Evolutionary conservation across 164 flowering plant genomes (phyloP), one percentile per base, ranked within the genome.

Genomic region (Akebia trifoliata): DNA sequence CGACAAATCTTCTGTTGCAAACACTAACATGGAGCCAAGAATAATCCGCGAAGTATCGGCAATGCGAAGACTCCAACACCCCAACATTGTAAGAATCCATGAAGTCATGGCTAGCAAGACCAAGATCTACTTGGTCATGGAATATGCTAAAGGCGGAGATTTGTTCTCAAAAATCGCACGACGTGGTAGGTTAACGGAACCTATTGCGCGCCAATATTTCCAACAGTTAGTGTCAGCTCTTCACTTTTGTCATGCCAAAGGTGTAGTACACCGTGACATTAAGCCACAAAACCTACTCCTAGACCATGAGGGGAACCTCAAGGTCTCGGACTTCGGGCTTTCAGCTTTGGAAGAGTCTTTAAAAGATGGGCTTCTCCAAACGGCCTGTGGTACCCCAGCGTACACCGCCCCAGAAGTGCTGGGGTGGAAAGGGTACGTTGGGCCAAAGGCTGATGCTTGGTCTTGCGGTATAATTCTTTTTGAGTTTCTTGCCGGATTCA

Each of bases 381-480:
- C 92, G 1, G 77, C 86, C 1, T 87, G 96, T 54, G 96, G 96
- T 0, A 87, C 95, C 0, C 95, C 95, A 44, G 89, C 86, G 2
- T 87, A 75, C 60, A 68, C 87, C 0, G 96, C 92, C 15, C 96
- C 92, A 5, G 93, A 88, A 63, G 74, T 88, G 1, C 49, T 79
- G 1, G 14, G 63, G 12, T 64, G 84, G 24, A 65, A 63, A 10
- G 82, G 77, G 46, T 88, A 88, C 60, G 75, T 76, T 42, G 91
- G 95, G 20, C 54, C 76, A 6, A 78, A 82, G 59, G 83, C 87
- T 8, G 91, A 87, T 25, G 90, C 87, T 0, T 88, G 92, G 92
- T 88, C 96, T 0, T 88, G 96, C 55, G 93, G 96, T 7, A 78
- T 88, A 0, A 70, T 88, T 2, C 63, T 88, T 18, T 85, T 64